A percentile compares a stretch with the other conserved stretches of the same genome.
These are phyloP conservation scores for Kodamaea arcana DNA, from an alignment of 1,139 yeast species.

Conservation along the genomic window DNA sequence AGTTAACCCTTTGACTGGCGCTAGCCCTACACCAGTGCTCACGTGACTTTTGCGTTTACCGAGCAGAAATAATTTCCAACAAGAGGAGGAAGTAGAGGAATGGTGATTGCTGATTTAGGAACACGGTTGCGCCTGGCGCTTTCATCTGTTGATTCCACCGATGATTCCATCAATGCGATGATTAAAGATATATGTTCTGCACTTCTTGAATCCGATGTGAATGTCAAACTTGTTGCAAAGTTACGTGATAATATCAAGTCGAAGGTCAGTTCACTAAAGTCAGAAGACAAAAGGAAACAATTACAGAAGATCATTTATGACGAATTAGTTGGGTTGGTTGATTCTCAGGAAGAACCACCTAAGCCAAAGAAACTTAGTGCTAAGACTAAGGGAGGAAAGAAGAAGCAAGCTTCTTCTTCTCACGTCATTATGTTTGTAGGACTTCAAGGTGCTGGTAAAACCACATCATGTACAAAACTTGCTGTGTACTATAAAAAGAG, in stretches of 20 bases:
- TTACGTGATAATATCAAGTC: conserved; percentile 70
- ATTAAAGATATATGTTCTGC: conserved; percentile 89
- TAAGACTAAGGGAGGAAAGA: conserved; percentile 28
- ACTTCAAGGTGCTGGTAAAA: conserved; percentile 97
- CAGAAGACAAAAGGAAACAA: conserved; percentile 62
- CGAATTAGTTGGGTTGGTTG: conserved; percentile 83
- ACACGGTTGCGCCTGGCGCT: conserved; percentile 76
- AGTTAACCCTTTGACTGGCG: no score
- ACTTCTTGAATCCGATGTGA: conserved; percentile 86
- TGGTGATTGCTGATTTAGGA: conserved; percentile 96
- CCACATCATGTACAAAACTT: conserved; percentile 93
- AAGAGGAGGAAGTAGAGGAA: conserved; percentile 20
- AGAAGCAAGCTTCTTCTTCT: conserved; percentile 24
- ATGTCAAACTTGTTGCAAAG: conserved; percentile 73
- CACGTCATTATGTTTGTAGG: conserved; percentile 95
- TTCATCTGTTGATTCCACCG: conserved; percentile 46
- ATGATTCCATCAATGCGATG: conserved; percentile 47
- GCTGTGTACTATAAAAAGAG: conserved; percentile 93
- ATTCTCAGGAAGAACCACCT: conserved; percentile 61
- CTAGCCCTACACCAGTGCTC: neutral
- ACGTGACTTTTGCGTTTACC: neutral
- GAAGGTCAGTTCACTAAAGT: conserved; percentile 48
- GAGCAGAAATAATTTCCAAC: neutral
- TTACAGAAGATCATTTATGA: conserved; percentile 92
- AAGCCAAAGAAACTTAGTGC: conserved; percentile 68